A percentile compares a stretch with the other conserved stretches of the same genome.
Evolutionary conservation across 371 early-diverging fungal genomes (phyloP).

Genomic region (Blakeslea trispora): DNA sequence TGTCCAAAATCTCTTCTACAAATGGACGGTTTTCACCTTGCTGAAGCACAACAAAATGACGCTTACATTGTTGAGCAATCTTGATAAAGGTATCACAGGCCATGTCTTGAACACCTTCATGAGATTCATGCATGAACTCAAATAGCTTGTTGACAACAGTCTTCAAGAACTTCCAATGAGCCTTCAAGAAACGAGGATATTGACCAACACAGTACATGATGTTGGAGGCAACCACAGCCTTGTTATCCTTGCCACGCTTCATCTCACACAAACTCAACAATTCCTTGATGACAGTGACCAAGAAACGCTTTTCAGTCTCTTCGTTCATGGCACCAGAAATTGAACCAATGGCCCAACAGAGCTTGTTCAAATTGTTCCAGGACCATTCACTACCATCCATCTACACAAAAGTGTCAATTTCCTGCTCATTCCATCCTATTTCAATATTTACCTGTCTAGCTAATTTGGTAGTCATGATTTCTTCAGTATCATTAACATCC

Average conservation of each 20-base stretch:
- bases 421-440: too few species aligned
- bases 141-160: constrained; percentile 99
- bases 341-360: constrained; percentile 99
- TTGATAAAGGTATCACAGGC: constrained; percentile 99
- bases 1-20: constrained; percentile 90
- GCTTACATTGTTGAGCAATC: constrained; percentile 95
- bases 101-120: constrained; percentile 99
- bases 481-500: constrained; percentile 90
- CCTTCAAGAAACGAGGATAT: constrained; percentile 98
- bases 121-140: constrained; percentile 99
- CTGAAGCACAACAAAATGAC: constrained; percentile 93
- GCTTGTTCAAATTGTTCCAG: constrained; percentile 95
- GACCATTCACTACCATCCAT: constrained; percentile 95
- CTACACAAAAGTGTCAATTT: constrained; percentile 29
- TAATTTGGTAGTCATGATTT: constrained; percentile 93
- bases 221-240: constrained; percentile 99
- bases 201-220: constrained; percentile 99
- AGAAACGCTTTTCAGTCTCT: constrained; percentile 97
- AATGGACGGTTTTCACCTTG: constrained; percentile 84
- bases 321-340: constrained; percentile 97
- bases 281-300: constrained; percentile 97
- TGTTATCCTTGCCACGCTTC: constrained; percentile 97
- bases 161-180: constrained; percentile 99
- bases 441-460: constrained; percentile 69
- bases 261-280: constrained; percentile 92